Base-by-base conservation (phyloP, 106 monocot genomes). In the Ottelia alismoides region DNA sequence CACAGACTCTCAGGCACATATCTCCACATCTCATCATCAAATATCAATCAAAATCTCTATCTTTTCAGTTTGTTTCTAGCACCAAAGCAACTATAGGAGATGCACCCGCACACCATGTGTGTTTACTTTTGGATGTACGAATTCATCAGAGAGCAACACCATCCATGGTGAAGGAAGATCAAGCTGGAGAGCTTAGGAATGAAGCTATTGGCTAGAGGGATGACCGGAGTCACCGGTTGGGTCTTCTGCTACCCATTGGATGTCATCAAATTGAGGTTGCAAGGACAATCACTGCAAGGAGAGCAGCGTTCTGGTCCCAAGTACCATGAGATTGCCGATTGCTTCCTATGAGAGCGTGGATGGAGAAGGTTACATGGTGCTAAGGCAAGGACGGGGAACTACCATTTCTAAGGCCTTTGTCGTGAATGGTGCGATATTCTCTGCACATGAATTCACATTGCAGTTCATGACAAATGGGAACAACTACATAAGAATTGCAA, bases 91-190 rank as follows among this genome's bases (percentile, higher is more conserved):
- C 68, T 25, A 73, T 94, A 27, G 55, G 93, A 0, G 93, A 94
- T 44, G 83, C 88, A 10, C 93, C 93, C 7, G 75, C 93, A 0
- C 93, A 78, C 18, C 84, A n/a, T n/a, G n/a, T n/a, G 76, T 21
- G 78, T 81, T 16, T 92, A 92, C 71, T 92, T 92, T 79, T 82
- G 73, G 78, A 77, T 74, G 0, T 92, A 92, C 45, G 85, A 92
- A 51, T 68, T 30, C 49, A 66, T 76, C 0, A 56, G 86, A n/a
- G 86, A 86, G 56, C 47, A 57, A 44, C 67, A 85, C 22, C 81
- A 82, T 63, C 85, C 81, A 0, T 78, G 91, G 4, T 92, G 91
- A 51, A 48, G 93, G 28, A 78, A 70, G 29, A 62, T 14, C 16
- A 72, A 75, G 11, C 56, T 78, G 31, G 84, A 94, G 61, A 84